A percentile compares a stretch with the other conserved stretches of the same genome.
phyloP scores from a whole-genome alignment of 257 asterid genomes.

The Salvia hispanica region DNA sequence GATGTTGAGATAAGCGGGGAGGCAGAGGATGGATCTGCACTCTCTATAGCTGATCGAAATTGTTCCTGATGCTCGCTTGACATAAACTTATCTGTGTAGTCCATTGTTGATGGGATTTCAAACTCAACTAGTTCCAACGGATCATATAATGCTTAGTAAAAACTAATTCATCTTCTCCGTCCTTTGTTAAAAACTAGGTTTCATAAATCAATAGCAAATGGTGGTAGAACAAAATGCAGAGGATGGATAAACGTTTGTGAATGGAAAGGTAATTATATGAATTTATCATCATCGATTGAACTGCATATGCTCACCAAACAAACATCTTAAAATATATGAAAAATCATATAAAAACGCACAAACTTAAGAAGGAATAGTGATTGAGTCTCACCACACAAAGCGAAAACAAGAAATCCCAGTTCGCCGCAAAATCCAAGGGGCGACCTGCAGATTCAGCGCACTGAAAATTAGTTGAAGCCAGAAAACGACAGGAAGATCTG shows the following conservation, averaged over 20 bases:
- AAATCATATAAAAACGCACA: neutral
- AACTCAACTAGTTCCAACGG: neutral
- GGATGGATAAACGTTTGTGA: neutral
- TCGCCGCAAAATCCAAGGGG: conserved; percentile 22
- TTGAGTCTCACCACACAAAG: conserved; percentile 25
- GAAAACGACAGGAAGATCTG: conserved; percentile 17
- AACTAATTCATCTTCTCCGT: conserved; percentile 20
- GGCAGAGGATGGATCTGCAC: conserved; percentile 55
- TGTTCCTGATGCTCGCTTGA: conserved; percentile 70
- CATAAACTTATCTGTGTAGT: conserved; percentile 41
- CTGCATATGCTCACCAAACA: neutral
- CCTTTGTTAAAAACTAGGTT: conserved; percentile 11
- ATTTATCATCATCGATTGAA: neutral
- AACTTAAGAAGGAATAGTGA: neutral
- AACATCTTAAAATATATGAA: neutral
- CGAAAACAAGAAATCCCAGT: conserved; percentile 22
- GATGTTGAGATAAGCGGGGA: conserved; percentile 48
- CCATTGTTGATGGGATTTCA: conserved; percentile 41
- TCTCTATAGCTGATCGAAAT: conserved; percentile 48
- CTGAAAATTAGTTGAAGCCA: conserved; percentile 7
- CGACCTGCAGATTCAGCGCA: conserved; percentile 21
- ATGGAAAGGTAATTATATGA: neutral
- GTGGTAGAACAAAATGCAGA: too few relatives aligned
- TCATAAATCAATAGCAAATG: conserved; percentile 17
- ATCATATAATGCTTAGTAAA: neutral